A percentile compares a stretch with the other conserved stretches of the same genome.
These are phyloP conservation scores for Nannochloropsis salina DNA, from an alignment of 108 stramenopile genomes.

Conservation along the genomic window DNA sequence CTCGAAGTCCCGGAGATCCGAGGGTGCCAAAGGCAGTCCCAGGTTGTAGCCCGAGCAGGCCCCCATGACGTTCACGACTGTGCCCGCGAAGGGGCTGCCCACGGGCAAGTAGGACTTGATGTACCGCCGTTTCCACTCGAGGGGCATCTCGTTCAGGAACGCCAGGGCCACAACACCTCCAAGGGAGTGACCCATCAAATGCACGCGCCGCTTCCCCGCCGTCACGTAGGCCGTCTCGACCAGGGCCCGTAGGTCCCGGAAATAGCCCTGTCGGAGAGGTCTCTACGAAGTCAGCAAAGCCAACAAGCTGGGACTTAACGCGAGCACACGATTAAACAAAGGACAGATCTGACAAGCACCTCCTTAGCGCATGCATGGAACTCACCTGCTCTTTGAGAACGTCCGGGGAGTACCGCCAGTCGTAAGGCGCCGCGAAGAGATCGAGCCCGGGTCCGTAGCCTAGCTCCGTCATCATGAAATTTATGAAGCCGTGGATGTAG, in stretches of 20 bases:
- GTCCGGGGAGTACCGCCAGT: neutral
- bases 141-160: neutral
- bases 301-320: too few relatives aligned
- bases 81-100: slow-evolving; percentile 4
- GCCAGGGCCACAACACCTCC: slow-evolving; percentile 10
- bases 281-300: neutral
- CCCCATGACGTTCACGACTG: neutral
- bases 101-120: slow-evolving; percentile 9
- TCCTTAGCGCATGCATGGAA: neutral
- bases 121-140: neutral
- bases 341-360: too few relatives aligned
- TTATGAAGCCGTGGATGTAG: neutral
- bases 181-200: neutral
- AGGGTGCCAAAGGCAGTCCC: neutral
- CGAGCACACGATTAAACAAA: too few relatives aligned
- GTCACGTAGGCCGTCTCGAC: neutral
- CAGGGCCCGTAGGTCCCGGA: neutral
- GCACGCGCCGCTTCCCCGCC: neutral
- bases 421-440: neutral
- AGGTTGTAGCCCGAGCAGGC: neutral
- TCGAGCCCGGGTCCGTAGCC: neutral
- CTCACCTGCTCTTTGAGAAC: neutral
- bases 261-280: neutral
- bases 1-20: neutral
- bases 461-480: neutral